Evolutionary conservation across 148 eudicot genomes (phyloP).

Genomic region (Salicornia ramosissima): DNA sequence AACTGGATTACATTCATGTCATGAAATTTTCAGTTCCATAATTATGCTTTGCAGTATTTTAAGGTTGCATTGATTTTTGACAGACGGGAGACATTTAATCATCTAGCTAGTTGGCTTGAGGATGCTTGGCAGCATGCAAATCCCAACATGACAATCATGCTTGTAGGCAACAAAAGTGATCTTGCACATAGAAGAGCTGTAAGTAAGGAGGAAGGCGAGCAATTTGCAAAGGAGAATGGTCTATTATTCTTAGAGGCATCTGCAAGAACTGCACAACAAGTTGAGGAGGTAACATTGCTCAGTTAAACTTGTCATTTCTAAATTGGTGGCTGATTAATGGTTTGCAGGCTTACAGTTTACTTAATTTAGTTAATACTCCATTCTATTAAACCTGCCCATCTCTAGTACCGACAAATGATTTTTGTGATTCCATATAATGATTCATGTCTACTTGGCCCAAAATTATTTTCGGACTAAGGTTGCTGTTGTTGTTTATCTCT

Average conservation of each 20-base stretch:
- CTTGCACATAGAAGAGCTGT: constrained; percentile 79
- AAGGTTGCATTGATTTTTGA: constrained; percentile 4
- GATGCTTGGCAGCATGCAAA: constrained; percentile 82
- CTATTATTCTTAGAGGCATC: constrained; percentile 69
- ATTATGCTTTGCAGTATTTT: background rate
- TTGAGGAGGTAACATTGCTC: constrained; percentile 48
- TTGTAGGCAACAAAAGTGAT: constrained; percentile 67
- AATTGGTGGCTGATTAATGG: background rate
- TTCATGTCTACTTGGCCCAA: too few species aligned
- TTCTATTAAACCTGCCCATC: background rate
- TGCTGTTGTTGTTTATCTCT: background rate
- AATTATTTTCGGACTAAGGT: too few species aligned
- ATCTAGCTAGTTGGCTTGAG: constrained; percentile 73
- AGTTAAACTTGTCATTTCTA: background rate
- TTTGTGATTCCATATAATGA: too few species aligned
- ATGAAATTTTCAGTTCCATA: background rate
- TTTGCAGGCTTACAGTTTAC: background rate
- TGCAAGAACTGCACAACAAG: constrained; percentile 67
- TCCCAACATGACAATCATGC: constrained; percentile 74
- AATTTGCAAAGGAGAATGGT: constrained; percentile 74
- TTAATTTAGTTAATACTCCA: background rate
- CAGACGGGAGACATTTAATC: constrained; percentile 78
- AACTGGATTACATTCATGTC: background rate
- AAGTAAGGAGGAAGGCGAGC: constrained; percentile 81
- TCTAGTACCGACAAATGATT: too few species aligned